Evolutionary conservation across 108 stramenopile species (phyloP), one percentile per base, ranked within the genome.

Genomic region (Mayamaea pseudoterrestris): DNA sequence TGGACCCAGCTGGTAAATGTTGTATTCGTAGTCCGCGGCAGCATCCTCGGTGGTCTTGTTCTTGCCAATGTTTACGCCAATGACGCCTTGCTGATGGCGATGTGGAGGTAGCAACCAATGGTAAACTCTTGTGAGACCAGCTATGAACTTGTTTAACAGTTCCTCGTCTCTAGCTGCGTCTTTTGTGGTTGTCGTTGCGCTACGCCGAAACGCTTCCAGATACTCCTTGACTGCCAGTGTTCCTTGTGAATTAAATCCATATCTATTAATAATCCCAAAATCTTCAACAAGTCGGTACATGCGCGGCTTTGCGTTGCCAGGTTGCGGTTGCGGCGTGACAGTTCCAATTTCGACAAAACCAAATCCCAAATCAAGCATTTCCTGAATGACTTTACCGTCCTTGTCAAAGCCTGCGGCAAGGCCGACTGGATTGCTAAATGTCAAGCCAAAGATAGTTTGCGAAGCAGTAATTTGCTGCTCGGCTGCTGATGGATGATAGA

Each of bases 351-450:
- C 88, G 9, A 82, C 69, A 61, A 74, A 75, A 20, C 88, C 90
- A 57, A 95, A 93, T 12, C 96, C 96, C 62, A 86, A 35, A 30
- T 78, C 71, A 40, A 88, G 57, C 26, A 94, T 54, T 40, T 69
- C 76, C 1, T 69, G 58, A 37, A 95, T 69, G 1, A 83, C 89
- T 22, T 66, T 58, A 0, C 73, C 94, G 58, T 94, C 69, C 67
- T 98, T 98, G 52, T 98, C 96, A 67, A 93, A 98, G 20, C 96
- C 96, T 13, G 96, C 96, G 1, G 94, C 92, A 52, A 98, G 58
- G n/a, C 94, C 93, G 27, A 98, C 65, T 7, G 79, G 75, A 53
- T 81, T 88, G 21, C 64, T 27, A 41, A 93, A 72, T 0, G 36
- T 30, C 29, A 84, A 23, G 34, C 20, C 57, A 35, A 36, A 46